These are phyloP conservation scores for Botryosphaeria dothidea DNA, from an alignment of 2,329 filamentous ascomycete genomes.

Conservation along the genomic window DNA sequence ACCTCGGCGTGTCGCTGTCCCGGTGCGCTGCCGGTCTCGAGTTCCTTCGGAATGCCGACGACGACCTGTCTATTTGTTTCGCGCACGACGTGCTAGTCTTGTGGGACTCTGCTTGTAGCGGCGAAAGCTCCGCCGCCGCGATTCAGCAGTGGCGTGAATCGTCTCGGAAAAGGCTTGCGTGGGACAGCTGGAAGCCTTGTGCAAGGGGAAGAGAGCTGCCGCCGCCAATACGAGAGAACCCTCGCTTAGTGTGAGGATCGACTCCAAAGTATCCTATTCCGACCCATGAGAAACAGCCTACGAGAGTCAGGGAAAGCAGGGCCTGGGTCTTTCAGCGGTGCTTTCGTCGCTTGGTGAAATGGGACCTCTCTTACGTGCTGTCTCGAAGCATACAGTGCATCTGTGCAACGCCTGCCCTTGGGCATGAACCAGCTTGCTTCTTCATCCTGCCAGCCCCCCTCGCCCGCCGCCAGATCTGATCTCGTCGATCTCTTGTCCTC, in stretches of 20 bases:
- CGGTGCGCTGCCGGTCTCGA: not conserved
- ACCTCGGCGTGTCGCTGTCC: not conserved
- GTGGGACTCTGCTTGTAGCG: not conserved
- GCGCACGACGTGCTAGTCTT: not conserved
- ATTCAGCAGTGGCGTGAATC: not conserved
- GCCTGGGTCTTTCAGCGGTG: not conserved
- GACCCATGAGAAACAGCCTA: not conserved
- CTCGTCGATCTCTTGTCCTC: not conserved
- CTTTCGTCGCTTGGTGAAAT: not conserved
- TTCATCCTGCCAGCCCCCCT: not conserved
- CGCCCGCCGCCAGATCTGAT: not conserved
- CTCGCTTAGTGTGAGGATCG: constrained; percentile 1
- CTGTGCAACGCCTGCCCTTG: not conserved
- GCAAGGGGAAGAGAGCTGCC: not conserved
- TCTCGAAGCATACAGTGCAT: not conserved
- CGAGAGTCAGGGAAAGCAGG: not conserved
- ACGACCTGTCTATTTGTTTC: not conserved
- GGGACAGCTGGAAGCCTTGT: not conserved
- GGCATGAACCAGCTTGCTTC: not conserved
- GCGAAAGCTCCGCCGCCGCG: not conserved
- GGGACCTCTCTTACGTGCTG: not conserved
- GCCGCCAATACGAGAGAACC: not conserved
- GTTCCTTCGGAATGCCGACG: not conserved
- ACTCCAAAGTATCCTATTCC: not conserved
- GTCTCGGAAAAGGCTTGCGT: not conserved